Percentiles rank a stretch among this genome's conserved stretches.
Conservation (phyloP, 768 basidiomycete genomes). For the Austroboletus festivus region DNA sequence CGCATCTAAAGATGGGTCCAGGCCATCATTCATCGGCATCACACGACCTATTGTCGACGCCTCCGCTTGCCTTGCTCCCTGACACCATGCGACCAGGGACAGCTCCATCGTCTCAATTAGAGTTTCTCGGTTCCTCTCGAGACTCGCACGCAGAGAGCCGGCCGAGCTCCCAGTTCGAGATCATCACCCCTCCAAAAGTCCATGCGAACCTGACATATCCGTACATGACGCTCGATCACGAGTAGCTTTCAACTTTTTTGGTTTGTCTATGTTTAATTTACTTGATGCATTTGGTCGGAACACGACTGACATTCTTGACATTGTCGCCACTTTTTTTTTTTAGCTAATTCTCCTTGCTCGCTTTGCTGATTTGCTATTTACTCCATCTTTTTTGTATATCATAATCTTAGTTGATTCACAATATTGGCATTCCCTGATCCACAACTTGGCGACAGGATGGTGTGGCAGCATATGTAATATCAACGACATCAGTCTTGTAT, state of each 20-base stretch:
- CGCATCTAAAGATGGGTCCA: constrained; percentile 17
- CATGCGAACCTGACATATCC: constrained; percentile 50
- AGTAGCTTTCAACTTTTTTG: constrained; percentile 17
- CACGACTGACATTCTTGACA: constrained; percentile 14
- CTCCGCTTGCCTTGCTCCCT: constrained; percentile 10
- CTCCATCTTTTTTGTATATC: constrained; percentile 17
- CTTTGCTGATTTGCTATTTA: constrained; percentile 18
- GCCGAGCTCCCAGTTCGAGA: constrained; percentile 65
- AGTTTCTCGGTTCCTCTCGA: constrained; percentile 22
- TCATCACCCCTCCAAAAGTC: constrained; percentile 50
- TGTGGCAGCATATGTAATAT: too few species aligned
- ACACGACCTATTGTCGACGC: constrained; percentile 26
- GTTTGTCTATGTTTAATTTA: constrained; percentile 16
- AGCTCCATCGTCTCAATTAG: constrained; percentile 29
- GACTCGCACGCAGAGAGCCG: constrained; percentile 34
- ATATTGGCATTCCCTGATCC: constrained; percentile 10
- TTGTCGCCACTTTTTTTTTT: constrained; percentile 9
- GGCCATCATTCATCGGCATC: constrained; percentile 27
- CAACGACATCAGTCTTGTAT: too few species aligned
- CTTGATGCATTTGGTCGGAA: constrained; percentile 12
- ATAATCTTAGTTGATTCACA: constrained; percentile 10
- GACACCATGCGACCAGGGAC: constrained; percentile 19
- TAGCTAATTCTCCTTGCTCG: constrained; percentile 18
- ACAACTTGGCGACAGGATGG: too few species aligned
- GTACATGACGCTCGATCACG: constrained; percentile 51